Evolutionary conservation across 2,329 filamentous ascomycete species (phyloP).

Genomic region (Pseudogymnoascus destructans): DNA sequence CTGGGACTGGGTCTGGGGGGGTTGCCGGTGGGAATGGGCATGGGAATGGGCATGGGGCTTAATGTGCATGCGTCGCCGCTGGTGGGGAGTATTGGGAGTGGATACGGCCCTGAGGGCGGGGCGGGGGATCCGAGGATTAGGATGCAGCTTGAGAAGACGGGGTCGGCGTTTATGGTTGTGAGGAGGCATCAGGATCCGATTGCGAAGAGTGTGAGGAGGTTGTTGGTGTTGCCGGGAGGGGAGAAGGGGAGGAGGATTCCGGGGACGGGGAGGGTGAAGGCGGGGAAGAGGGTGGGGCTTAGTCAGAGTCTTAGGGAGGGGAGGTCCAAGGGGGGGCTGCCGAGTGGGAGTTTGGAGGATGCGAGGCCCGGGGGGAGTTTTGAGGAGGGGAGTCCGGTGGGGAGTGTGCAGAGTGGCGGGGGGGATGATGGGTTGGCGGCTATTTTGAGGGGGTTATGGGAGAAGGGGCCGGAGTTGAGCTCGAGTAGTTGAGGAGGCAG

Average conservation of each 20-base stretch:
- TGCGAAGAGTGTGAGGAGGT: conserved; percentile 44
- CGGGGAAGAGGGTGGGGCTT: conserved; percentile 24
- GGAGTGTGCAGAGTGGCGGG: conserved; percentile 23
- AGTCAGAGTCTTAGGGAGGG: conserved; percentile 31
- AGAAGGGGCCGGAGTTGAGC: conserved; percentile 45
- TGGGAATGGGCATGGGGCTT: conserved; percentile 21
- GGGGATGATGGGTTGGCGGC: conserved; percentile 36
- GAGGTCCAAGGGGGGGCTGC: conserved; percentile 7
- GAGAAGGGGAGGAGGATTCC: conserved; percentile 38
- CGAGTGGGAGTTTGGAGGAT: conserved; percentile 8
- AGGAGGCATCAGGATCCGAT: conserved; percentile 60
- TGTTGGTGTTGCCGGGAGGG: conserved; percentile 39
- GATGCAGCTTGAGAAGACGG: conserved; percentile 54
- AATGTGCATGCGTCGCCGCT: conserved; percentile 13
- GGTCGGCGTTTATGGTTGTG: conserved; percentile 62
- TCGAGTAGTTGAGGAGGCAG: conserved; percentile 29
- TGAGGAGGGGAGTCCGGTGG: conserved; percentile 8
- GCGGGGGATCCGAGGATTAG: conserved; percentile 50
- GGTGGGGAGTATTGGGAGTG: conserved; percentile 4
- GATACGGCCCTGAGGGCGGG: conserved; percentile 22
- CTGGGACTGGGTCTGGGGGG: conserved; percentile 26
- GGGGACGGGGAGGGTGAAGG: conserved; percentile 26
- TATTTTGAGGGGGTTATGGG: conserved; percentile 46
- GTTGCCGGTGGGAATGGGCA: conserved; percentile 19
- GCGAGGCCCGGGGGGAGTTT: conserved; percentile 8